Evolutionary conservation across 306 rosid genomes (phyloP).

Genomic region (Betula pendula): DNA sequence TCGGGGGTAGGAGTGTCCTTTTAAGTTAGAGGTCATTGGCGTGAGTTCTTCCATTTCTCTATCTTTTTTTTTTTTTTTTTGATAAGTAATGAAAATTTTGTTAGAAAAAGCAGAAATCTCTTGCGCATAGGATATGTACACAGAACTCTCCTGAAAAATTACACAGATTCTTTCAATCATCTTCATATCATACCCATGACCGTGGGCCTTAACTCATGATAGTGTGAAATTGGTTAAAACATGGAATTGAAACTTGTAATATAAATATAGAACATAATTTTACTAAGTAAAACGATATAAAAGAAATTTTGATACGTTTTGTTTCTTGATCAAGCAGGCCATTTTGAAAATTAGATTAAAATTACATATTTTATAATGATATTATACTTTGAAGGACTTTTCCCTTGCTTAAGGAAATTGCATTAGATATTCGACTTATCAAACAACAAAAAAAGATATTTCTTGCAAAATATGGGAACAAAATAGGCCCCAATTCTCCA

Average conservation of each 20-base stretch:
- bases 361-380: neutral
- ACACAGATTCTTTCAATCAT: neutral
- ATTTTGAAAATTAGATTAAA: neutral
- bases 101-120: too few relatives aligned
- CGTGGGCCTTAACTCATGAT: neutral
- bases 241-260: neutral
- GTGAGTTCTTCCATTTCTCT: neutral
- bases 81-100: too few relatives aligned
- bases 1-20: neutral
- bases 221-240: neutral
- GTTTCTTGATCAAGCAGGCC: neutral
- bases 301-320: neutral
- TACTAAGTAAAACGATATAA: too few relatives aligned
- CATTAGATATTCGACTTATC: too few relatives aligned
- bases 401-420: neutral
- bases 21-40: neutral
- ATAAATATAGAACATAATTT: neutral
- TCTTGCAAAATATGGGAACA: neutral
- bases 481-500: neutral
- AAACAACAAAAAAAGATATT: too few relatives aligned
- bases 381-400: neutral
- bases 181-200: neutral
- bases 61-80: too few relatives aligned
- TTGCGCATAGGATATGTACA: too few relatives aligned
- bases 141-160: too few relatives aligned